phyloP scores from a whole-genome alignment of 495 filamentous ascomycete genomes.

The Hypoxylon cercidicola region DNA sequence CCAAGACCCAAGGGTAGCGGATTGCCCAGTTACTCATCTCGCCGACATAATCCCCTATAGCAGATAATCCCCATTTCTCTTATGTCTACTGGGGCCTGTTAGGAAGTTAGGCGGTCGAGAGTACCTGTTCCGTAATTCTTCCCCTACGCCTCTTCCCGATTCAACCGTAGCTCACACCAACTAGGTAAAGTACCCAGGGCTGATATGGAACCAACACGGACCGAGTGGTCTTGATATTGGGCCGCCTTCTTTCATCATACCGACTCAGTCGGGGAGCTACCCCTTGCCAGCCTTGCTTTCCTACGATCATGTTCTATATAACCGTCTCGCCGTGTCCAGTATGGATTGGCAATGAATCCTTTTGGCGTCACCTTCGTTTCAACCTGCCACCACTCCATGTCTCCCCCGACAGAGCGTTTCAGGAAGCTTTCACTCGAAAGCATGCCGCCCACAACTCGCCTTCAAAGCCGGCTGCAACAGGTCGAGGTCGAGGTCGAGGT shows the following conservation, averaged over 20 bases:
- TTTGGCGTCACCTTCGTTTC: slow-evolving; percentile 33
- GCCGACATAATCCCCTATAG: slow-evolving; percentile 2
- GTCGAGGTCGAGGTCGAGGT: slow-evolving; percentile 17
- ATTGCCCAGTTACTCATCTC: neutral
- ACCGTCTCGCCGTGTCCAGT: slow-evolving; percentile 13
- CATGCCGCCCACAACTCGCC: slow-evolving; percentile 42
- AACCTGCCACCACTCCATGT: slow-evolving; percentile 35
- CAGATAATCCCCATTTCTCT: slow-evolving; percentile 3
- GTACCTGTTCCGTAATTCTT: slow-evolving; percentile 12
- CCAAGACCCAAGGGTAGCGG: neutral
- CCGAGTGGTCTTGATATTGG: slow-evolving; percentile 34
- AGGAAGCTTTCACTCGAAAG: slow-evolving; percentile 54
- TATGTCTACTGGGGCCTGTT: slow-evolving; percentile 9
- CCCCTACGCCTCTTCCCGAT: slow-evolving; percentile 22
- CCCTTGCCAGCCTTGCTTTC: slow-evolving; percentile 16
- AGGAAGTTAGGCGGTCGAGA: neutral
- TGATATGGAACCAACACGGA: slow-evolving; percentile 27
- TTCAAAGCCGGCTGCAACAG: slow-evolving; percentile 41
- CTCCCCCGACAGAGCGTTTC: slow-evolving; percentile 50
- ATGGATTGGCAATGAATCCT: slow-evolving; percentile 13
- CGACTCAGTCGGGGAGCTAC: neutral
- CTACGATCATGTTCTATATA: slow-evolving; percentile 41
- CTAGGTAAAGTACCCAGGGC: slow-evolving; percentile 27
- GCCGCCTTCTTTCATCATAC: slow-evolving; percentile 28
- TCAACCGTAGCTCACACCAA: slow-evolving; percentile 19